A percentile compares a stretch with the other conserved stretches of the same genome.
phyloP scores from a whole-genome alignment of 345 rosid genomes.

The Gossypium ekmanianum region DNA sequence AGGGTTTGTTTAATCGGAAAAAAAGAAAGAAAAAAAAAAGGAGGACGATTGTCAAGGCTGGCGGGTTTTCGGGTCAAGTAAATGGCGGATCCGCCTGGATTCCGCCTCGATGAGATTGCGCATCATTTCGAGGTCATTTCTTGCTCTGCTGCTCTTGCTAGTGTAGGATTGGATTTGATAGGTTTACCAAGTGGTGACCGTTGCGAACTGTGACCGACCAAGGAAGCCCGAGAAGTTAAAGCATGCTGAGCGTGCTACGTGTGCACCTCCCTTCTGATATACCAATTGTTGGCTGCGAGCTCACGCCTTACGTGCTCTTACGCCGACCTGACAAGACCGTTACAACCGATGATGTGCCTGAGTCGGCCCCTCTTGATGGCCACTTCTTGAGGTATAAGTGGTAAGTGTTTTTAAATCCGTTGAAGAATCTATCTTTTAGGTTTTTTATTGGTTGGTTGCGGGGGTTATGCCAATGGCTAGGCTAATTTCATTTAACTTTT shows the following conservation, averaged over 20 bases:
- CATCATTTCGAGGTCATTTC: not conserved
- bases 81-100: conserved; percentile 70
- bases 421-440: not conserved
- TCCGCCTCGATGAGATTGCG: conserved; percentile 34
- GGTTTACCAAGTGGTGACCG: conserved; percentile 33
- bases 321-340: conserved; percentile 27
- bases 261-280: conserved; percentile 97
- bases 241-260: conserved; percentile 90
- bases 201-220: conserved; percentile 29
- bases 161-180: conserved; percentile 22
- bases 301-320: conserved; percentile 83
- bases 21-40: not conserved
- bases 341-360: conserved; percentile 72
- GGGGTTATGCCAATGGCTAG: not conserved
- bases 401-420: conserved; percentile 37
- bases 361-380: conserved; percentile 76
- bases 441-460: conserved; percentile 2
- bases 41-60: conserved; percentile 28
- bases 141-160: not conserved
- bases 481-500: not conserved
- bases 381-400: conserved; percentile 88
- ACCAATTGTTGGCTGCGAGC: conserved; percentile 96
- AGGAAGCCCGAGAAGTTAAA: conserved; percentile 33
- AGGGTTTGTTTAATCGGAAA: conserved; percentile 28
- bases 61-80: conserved; percentile 35